phyloP scores from a whole-genome alignment of 169 alveolate species.

The Pseudocohnilembus persalinus region DNA sequence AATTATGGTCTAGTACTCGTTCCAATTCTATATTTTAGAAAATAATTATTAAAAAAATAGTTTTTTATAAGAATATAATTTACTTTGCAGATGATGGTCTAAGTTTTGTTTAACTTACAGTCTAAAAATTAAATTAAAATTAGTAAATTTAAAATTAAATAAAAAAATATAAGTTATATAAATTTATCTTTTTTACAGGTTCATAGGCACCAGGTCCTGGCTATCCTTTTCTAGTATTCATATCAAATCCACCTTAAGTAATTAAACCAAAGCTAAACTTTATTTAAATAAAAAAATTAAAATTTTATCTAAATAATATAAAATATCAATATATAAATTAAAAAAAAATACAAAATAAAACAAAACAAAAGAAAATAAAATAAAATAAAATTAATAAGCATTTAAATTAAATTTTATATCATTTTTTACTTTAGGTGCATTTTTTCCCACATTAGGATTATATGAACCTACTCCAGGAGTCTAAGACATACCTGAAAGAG shows the following conservation, averaged over 20 bases:
- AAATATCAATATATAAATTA: neutral
- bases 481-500: neutral
- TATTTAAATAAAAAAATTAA: too few species aligned
- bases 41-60: too few species aligned
- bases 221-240: neutral
- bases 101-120: neutral
- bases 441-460: too few species aligned
- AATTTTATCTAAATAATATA: too few species aligned
- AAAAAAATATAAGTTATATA: too few species aligned
- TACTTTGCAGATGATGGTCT: neutral
- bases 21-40: neutral
- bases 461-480: neutral
- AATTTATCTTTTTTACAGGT: neutral
- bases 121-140: neutral
- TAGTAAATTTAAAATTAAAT: too few species aligned
- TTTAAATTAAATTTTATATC: too few species aligned
- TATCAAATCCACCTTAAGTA: too few species aligned
- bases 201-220: neutral
- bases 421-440: neutral
- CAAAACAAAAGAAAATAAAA: too few species aligned
- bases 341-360: too few species aligned
- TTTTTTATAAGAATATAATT: too few species aligned
- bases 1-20: neutral
- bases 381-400: neutral
- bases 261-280: too few species aligned